Base-by-base conservation (phyloP, 2,329 filamentous ascomycete species). In the Uncinocarpus reesii region DNA sequence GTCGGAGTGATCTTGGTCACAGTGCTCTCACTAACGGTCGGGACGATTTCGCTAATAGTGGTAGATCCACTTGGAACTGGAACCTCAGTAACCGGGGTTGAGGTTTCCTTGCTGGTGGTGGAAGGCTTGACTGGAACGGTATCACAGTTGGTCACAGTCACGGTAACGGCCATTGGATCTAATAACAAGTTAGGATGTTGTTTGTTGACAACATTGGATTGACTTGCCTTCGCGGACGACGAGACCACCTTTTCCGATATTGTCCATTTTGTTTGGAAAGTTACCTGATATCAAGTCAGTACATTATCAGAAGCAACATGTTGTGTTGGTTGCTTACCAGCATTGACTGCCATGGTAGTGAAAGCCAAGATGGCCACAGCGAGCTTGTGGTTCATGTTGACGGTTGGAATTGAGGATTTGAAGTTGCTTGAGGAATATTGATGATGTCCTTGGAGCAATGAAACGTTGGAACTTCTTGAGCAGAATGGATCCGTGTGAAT, bases 321-420 rank as follows among this genome's bases (percentile, higher is more conserved):
- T 35, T 35, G 29, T 26, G 42, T 24, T 23, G 8, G 24, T 31
- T 21, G 53, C 57, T 58, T 55, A 62, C 60, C 53, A 15, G 37
- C 32, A 38, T 51, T 48, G 31, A 49, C 23, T 23, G 50, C 49
- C 7, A 55, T 47, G 47, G 47, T 36, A 28, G 52, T 52, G 38
- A 60, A 40, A n/a, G 56, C 42, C 53, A 57, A 53, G 32, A 58
- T 37, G 50, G 54, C 51, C 23, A 61, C 11, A 13, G 57, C 48
- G 20, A 61, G 32, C 13, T 56, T 24, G 48, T 57, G 57, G 42
- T 46, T 15, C 38, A 53, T 51, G 15, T 35, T 55, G 31, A 28
- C 15, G 18, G n/a, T 37, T 18, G 43, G 13, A 18, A 15, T n/a
- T 24, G 24, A n/a, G n/a, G 24, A 16, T 37, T 31, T 31, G 10